Evolutionary conservation across 2,329 filamentous ascomycete genomes (phyloP), one percentile per base, ranked within the genome.

Genomic region (Macrophomina tecta): DNA sequence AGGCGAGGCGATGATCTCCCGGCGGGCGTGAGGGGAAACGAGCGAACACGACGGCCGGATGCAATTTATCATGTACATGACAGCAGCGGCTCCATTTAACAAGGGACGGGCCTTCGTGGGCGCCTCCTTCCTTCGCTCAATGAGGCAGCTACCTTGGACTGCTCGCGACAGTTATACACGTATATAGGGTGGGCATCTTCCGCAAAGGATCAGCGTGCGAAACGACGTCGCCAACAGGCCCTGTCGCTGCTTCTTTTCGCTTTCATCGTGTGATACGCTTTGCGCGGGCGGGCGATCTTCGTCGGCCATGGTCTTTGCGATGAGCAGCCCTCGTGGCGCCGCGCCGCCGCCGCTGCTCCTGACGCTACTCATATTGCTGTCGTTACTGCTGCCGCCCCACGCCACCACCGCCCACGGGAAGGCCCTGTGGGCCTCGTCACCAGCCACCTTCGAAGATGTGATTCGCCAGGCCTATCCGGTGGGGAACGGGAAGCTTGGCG

Each of bases 401-500:
- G 42, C 42, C 42, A 45, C 42, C 42, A 45, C 16, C 8, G 42
- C 16, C 42, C 11, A 45, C 12, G 72, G 71, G 5, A 75, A 74
- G 45, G 63, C 62, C 4, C 23, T 76, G 36, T 73, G 72, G 70
- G 72, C 74, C 0, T 68, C 67, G 0, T 45, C 56, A 1, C 72
- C 74, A 5, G 69, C 69, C 16, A 69, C 72, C 32, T 62, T 60
- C 18, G 8, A 49, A 9, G 58, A 69, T 18, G 67, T 76, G 14
- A 73, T 76, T 40, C 70, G 71, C 16, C 69, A 71, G 2, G 70
- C 74, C 2, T 85, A 83, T 69, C 80, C 81, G 0, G 69, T 85
- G n/a, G 83, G 83, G 12, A 85, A 85, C 74, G 83, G 82, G 1
- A 79, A 77, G 53, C 73, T 85, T 18, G 82, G 79, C 68, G 79